Conservation (phyloP, 768 basidiomycete genomes). For the Imleria badia region DNA sequence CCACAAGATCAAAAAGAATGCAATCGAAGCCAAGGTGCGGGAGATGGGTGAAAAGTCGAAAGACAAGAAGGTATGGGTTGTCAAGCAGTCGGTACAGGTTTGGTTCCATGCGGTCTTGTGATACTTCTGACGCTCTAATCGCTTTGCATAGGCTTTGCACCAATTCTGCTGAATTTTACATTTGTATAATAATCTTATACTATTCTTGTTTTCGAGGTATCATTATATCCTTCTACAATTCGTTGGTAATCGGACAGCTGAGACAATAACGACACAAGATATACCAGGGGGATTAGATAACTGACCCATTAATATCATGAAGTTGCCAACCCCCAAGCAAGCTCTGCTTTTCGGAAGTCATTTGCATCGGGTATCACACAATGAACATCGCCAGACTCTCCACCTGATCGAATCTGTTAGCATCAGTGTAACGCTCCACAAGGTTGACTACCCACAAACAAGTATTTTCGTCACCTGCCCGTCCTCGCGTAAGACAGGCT, state of each 20-base stretch:
- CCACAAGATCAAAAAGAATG: constrained; percentile 80
- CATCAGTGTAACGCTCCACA: not conserved
- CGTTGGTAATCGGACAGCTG: not conserved
- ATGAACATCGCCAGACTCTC: constrained; percentile 42
- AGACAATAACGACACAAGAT: not conserved
- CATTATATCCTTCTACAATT: constrained; percentile 7
- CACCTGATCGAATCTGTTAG: constrained; percentile 37
- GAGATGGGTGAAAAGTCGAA: constrained; percentile 77
- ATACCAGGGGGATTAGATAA: not conserved
- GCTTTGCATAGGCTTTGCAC: constrained; percentile 7
- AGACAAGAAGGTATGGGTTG: constrained; percentile 71
- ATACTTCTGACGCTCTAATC: not conserved
- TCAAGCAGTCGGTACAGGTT: constrained; percentile 40
- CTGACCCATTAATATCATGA: constrained; percentile 23
- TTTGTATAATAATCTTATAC: not conserved
- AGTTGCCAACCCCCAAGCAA: constrained; percentile 37
- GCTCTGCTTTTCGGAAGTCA: constrained; percentile 29
- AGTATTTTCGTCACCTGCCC: constrained; percentile 59
- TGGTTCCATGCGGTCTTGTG: not conserved
- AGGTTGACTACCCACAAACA: constrained; percentile 50
- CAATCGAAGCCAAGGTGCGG: constrained; percentile 76
- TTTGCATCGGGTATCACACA: constrained; percentile 30
- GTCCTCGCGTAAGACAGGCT: constrained; percentile 56
- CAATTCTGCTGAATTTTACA: constrained; percentile 6
- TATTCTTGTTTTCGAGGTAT: constrained; percentile 1